These are phyloP conservation scores for Termitomyces heimii DNA, from an alignment of 768 basidiomycete species.

Conservation along the genomic window DNA sequence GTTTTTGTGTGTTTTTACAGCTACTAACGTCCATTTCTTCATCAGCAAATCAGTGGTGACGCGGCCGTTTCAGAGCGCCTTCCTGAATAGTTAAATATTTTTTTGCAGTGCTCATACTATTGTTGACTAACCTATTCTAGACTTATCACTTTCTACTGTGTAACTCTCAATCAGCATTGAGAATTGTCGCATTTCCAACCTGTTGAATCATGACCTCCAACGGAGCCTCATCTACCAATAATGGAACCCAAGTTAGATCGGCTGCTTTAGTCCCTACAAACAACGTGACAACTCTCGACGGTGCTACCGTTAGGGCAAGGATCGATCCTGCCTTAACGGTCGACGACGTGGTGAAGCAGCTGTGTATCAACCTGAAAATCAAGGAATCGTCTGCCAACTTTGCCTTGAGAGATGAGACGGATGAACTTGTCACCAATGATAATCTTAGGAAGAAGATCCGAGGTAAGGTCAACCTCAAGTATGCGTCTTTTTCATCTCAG, in stretches of 20 bases:
- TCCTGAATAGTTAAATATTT: background rate
- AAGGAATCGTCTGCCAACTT: constrained; percentile 67
- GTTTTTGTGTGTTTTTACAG: background rate
- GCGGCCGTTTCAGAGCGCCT: background rate
- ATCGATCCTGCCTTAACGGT: constrained; percentile 83
- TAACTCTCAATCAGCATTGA: constrained; percentile 1
- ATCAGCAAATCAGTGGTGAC: background rate
- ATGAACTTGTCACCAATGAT: constrained; percentile 82
- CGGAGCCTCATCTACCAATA: constrained; percentile 22
- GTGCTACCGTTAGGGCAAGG: constrained; percentile 70
- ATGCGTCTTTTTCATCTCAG: background rate
- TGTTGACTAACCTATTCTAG: background rate
- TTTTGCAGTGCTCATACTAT: background rate
- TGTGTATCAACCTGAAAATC: constrained; percentile 77
- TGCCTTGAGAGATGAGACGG: constrained; percentile 76
- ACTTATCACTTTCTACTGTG: background rate
- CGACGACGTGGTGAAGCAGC: constrained; percentile 78
- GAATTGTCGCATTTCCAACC: background rate
- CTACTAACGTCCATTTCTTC: constrained; percentile 2
- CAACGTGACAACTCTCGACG: constrained; percentile 73
- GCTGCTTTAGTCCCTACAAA: constrained; percentile 72
- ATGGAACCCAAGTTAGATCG: constrained; percentile 35
- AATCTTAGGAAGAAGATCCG: constrained; percentile 81
- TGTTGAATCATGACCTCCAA: constrained; percentile 13
- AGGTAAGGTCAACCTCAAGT: constrained; percentile 76